phyloP scores from a whole-genome alignment of 345 rosid genomes.

The Camelina hispida region DNA sequence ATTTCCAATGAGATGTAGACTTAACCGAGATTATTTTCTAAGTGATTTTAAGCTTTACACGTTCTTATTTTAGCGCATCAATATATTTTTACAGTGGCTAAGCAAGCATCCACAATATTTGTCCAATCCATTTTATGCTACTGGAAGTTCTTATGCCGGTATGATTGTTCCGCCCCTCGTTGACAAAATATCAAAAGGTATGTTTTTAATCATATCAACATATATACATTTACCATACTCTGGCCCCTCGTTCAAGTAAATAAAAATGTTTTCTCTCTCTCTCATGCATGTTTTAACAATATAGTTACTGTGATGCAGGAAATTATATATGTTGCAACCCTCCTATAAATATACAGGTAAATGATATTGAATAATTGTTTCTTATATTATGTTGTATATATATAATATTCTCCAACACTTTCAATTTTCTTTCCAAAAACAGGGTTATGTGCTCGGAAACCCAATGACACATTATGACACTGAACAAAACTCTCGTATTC shows the following conservation, averaged over 20 bases:
- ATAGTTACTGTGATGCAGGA: neutral
- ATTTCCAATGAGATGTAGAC: no score
- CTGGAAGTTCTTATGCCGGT: constrained; percentile 75
- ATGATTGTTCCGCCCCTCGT: constrained; percentile 53
- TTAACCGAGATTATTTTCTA: no score
- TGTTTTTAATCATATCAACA: no score
- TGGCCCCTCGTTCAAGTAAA: no score
- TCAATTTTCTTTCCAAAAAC: neutral
- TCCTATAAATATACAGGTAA: no score
- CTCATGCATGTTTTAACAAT: neutral
- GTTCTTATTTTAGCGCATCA: no score
- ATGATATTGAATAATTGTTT: no score
- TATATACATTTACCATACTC: no score
- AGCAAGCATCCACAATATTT: constrained; percentile 53
- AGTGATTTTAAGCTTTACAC: no score
- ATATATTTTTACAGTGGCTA: constrained; percentile 54
- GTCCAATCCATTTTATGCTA: constrained; percentile 53
- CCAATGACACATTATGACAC: constrained; percentile 39
- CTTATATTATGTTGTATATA: neutral
- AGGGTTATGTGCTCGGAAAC: constrained; percentile 63
- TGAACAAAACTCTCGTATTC: constrained; percentile 47
- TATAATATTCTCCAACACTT: neutral
- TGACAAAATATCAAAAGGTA: constrained; percentile 45
- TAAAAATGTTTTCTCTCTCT: neutral
- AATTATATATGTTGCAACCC: neutral